Conservation (phyloP, 306 rosid species). For the Purshia tridentata region DNA sequence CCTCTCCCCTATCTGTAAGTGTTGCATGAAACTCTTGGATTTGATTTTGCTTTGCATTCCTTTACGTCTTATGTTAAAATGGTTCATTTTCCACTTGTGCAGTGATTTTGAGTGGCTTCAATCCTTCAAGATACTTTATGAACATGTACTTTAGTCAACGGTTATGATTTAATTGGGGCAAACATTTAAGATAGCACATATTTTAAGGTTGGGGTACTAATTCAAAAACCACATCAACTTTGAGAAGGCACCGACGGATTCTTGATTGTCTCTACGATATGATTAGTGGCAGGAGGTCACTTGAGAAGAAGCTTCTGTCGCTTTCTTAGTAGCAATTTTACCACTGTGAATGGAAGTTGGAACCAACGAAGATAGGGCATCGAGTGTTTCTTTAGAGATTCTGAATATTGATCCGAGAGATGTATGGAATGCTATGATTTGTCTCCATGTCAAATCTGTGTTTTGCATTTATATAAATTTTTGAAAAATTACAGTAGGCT, state of each 20-base stretch:
- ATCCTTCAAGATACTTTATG: conserved; percentile 96
- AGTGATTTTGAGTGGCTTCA: conserved; percentile 97
- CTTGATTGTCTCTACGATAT: conserved; percentile 37
- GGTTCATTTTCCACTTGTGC: conserved; percentile 34
- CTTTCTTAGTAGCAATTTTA: conserved; percentile 44
- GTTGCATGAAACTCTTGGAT: conserved; percentile 25
- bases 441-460: conserved; percentile 26
- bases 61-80: conserved; percentile 26
- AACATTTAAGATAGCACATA: conserved; percentile 46
- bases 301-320: conserved; percentile 7
- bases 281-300: conserved; percentile 23
- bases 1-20: conserved; percentile 97
- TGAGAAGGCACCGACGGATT: conserved; percentile 38
- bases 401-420: conserved; percentile 45
- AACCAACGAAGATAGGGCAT: conserved; percentile 50
- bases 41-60: conserved; percentile 25
- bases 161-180: conserved; percentile 43
- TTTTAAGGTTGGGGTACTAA: conserved; percentile 46
- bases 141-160: conserved; percentile 77
- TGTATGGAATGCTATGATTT: conserved; percentile 43
- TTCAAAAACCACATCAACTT: conserved; percentile 32
- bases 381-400: conserved; percentile 44
- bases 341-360: conserved; percentile 41
- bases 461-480: conserved; percentile 17
- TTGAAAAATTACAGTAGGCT: conserved; percentile 2